Percentiles rank a stretch among this genome's conserved stretches.
phyloP scores from a whole-genome alignment of 2,329 filamentous ascomycete species.

The Fusarium sp. region DNA sequence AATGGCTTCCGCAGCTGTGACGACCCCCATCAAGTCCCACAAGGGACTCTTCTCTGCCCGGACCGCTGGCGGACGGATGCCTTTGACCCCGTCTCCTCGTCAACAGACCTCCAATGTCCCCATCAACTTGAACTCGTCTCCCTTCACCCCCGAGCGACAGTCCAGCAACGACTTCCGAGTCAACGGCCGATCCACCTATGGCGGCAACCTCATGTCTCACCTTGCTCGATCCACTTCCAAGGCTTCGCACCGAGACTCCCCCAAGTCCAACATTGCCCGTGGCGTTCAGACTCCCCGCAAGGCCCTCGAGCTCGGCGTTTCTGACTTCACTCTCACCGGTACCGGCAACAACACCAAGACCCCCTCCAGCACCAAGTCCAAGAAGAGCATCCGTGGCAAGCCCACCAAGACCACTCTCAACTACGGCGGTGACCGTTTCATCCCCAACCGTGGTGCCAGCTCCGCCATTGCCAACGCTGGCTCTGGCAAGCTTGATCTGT shows the following conservation, averaged over 20 bases:
- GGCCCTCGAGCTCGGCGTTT: constrained; percentile 85
- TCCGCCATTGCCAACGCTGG: constrained; percentile 84
- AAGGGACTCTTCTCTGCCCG: constrained; percentile 89
- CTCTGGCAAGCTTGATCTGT: constrained; percentile 78
- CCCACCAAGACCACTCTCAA: constrained; percentile 79
- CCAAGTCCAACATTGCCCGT: constrained; percentile 94
- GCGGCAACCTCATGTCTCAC: constrained; percentile 79
- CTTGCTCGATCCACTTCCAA: constrained; percentile 74
- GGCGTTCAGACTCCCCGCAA: constrained; percentile 78
- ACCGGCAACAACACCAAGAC: constrained; percentile 71
- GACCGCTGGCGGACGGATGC: constrained; percentile 93
- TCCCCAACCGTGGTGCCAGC: constrained; percentile 90
- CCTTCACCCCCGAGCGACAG: constrained; percentile 75
- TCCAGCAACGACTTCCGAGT: constrained; percentile 60
- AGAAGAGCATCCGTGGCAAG: constrained; percentile 64
- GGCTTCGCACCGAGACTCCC: constrained; percentile 79
- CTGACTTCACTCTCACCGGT: constrained; percentile 88
- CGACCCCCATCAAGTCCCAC: constrained; percentile 94
- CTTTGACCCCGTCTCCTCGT: constrained; percentile 89
- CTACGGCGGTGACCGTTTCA: constrained; percentile 90
- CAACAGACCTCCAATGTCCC: constrained; percentile 64
- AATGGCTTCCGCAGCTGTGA: constrained; percentile 84
- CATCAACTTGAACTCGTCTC: constrained; percentile 69
- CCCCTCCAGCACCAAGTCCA: constrained; percentile 64
- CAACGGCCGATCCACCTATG: constrained; percentile 76